Evolutionary conservation across 139 green algal genomes (phyloP).

Genomic region (Picochlorum costavermella): DNA sequence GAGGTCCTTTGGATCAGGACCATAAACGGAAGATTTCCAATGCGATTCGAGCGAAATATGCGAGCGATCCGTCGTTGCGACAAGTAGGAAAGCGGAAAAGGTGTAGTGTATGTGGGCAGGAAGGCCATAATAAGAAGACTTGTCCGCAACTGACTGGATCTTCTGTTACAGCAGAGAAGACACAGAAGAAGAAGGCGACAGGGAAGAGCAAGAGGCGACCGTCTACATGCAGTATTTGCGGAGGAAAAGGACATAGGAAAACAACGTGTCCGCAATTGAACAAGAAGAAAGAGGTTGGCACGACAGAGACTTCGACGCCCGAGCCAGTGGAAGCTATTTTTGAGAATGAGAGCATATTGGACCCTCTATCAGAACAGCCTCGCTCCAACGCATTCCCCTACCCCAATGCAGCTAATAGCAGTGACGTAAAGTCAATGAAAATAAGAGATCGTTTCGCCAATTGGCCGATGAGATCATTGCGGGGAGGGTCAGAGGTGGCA

Average conservation of each 20-base stretch:
- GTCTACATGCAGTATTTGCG: conserved; percentile 30
- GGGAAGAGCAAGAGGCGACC: neutral
- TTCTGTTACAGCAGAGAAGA: neutral
- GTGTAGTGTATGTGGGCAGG: conserved; percentile 25
- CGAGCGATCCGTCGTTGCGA: conserved; percentile 19
- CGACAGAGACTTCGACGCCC: neutral
- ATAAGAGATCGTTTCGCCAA: neutral
- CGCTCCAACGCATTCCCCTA: no score
- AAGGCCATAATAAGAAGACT: conserved; percentile 23
- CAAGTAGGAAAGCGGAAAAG: conserved; percentile 17
- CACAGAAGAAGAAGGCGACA: neutral
- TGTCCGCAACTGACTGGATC: conserved; percentile 12
- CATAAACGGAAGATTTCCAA: conserved; percentile 16
- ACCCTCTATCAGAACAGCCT: neutral
- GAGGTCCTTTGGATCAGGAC: conserved; percentile 13
- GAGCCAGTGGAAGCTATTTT: neutral
- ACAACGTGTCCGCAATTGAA: conserved; percentile 10
- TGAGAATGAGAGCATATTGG: neutral
- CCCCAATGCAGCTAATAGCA: neutral
- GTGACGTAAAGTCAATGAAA: no score
- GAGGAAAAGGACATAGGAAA: conserved; percentile 24
- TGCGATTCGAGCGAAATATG: conserved; percentile 10
- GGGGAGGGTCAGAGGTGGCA: conserved; percentile 1
- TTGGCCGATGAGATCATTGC: neutral
- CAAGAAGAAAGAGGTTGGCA: neutral